These are phyloP conservation scores for Sporobolomyces roseus DNA, from an alignment of 768 basidiomycete genomes.

Conservation along the genomic window DNA sequence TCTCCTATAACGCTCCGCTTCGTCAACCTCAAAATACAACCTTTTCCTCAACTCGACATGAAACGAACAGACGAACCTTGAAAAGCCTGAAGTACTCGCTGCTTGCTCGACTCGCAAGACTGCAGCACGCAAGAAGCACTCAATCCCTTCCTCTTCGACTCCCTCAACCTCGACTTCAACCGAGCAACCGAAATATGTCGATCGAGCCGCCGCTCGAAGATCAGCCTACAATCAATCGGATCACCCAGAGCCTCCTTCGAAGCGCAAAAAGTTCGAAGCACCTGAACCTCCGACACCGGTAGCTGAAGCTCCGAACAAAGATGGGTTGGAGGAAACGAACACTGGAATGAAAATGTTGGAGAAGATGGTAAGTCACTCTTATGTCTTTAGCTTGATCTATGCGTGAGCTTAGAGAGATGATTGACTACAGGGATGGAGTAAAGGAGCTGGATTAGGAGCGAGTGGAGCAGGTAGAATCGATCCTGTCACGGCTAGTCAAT, in stretches of 20 bases:
- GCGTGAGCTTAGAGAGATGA: too few relatives aligned
- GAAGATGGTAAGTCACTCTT: conserved; percentile 66
- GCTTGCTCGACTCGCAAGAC: conserved; percentile 65
- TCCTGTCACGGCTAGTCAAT: conserved; percentile 73
- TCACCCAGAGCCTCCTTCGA: conserved; percentile 61
- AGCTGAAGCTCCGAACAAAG: conserved; percentile 59
- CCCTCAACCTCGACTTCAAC: conserved; percentile 41
- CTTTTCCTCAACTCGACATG: conserved; percentile 1
- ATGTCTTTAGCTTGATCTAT: neutral
- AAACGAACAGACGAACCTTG: conserved; percentile 69
- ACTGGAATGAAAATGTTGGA: conserved; percentile 87
- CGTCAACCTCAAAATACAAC: conserved; percentile 11
- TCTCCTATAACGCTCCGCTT: too few relatives aligned
- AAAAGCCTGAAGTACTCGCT: conserved; percentile 51
- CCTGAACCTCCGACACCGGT: conserved; percentile 59
- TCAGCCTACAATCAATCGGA: conserved; percentile 89
- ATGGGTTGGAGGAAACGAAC: conserved; percentile 75
- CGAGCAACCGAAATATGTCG: conserved; percentile 71
- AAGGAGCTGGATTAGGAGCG: conserved; percentile 79
- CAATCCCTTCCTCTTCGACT: conserved; percentile 49
- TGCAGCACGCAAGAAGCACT: conserved; percentile 56
- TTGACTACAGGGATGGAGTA: conserved; percentile 70
- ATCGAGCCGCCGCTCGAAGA: conserved; percentile 87
- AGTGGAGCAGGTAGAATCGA: conserved; percentile 80
- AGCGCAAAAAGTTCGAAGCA: conserved; percentile 55